Evolutionary conservation across 2,329 filamentous ascomycete species (phyloP).

Genomic region (Fusarium camptoceras): DNA sequence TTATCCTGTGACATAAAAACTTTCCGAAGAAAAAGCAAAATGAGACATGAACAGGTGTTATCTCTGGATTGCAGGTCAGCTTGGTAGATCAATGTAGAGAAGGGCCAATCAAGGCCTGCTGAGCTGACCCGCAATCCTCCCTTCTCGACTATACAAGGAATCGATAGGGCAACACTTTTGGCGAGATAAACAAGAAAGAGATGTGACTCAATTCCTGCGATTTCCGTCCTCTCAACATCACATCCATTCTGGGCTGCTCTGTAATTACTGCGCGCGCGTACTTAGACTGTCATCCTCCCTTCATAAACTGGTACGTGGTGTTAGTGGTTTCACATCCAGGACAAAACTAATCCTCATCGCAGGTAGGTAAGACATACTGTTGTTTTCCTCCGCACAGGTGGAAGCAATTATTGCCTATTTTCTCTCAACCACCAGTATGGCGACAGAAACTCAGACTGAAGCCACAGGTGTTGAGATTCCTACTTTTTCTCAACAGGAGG

Average conservation of each 20-base stretch:
- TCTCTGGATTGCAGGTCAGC: not conserved
- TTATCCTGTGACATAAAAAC: not conserved
- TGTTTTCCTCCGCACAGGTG: accelerated
- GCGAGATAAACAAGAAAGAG: not conserved
- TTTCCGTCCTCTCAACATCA: not conserved
- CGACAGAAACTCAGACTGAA: not conserved
- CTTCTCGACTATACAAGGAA: not conserved
- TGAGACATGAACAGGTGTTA: not conserved
- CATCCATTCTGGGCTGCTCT: not conserved
- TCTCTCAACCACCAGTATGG: not conserved
- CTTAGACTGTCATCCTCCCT: no score
- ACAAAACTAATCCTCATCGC: not conserved
- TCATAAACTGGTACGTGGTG: not conserved
- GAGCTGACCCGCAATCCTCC: not conserved
- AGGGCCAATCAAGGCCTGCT: not conserved
- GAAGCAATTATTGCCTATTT: no score
- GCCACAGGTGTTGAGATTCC: not conserved
- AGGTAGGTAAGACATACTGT: not conserved
- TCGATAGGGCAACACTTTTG: not conserved
- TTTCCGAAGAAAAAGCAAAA: not conserved
- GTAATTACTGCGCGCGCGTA: no score
- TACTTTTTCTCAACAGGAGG: not conserved
- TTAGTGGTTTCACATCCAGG: not conserved
- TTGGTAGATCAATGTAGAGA: not conserved
- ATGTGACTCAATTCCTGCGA: not conserved